These are phyloP conservation scores for Arabidopsis suecica DNA, from an alignment of 345 rosid genomes.

Conservation along the genomic window DNA sequence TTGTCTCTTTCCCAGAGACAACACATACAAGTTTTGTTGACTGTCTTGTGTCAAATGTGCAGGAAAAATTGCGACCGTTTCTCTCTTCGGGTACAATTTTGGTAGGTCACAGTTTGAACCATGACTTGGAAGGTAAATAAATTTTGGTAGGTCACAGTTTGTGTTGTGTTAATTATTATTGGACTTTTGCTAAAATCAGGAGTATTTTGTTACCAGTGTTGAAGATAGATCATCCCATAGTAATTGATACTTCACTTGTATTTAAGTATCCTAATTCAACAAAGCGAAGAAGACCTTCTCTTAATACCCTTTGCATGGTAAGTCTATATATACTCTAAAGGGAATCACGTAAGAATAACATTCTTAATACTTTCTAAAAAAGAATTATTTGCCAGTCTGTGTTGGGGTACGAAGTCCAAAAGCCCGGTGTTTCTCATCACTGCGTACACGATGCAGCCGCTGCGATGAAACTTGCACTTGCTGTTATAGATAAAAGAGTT, in stretches of 20 bases:
- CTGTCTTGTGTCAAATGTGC: conserved; percentile 27
- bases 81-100: conserved; percentile 63
- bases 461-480: conserved; percentile 83
- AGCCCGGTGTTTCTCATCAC: conserved; percentile 69
- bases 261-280: conserved; percentile 58
- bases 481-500: conserved; percentile 56
- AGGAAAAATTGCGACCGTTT: conserved; percentile 70
- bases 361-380: neutral
- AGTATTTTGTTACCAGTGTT: conserved; percentile 53
- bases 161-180: neutral
- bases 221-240: conserved; percentile 77
- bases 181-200: neutral
- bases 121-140: conserved; percentile 74
- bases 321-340: neutral
- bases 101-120: conserved; percentile 78
- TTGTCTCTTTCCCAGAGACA: neutral
- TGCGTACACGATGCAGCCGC: conserved; percentile 81
- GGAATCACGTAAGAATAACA: neutral
- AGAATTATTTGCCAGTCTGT: conserved; percentile 50
- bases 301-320: conserved; percentile 44
- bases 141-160: conserved; percentile 85
- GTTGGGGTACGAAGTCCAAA: conserved; percentile 70
- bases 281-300: conserved; percentile 57
- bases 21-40: neutral
- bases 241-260: conserved; percentile 76